A percentile compares a stretch with the other conserved stretches of the same genome.
Conservation (phyloP, 2,329 filamentous ascomycete genomes). For the Rhynchosporium graminicola region DNA sequence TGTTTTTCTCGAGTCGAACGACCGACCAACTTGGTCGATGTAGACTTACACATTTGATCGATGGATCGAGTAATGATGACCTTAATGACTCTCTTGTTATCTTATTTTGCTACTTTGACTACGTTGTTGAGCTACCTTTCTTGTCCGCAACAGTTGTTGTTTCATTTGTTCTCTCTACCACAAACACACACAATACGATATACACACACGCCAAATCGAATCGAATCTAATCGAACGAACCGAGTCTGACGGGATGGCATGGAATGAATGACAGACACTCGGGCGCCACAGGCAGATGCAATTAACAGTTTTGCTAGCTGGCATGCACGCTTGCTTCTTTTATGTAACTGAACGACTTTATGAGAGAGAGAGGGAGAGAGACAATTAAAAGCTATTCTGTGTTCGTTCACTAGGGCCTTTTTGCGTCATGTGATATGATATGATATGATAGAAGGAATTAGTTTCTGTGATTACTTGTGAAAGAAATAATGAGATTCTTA, state of each 20-base stretch:
- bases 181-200: neutral
- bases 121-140: slow-evolving; percentile 1
- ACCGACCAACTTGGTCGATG: neutral
- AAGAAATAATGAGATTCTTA: too few relatives aligned
- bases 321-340: slow-evolving; percentile 36
- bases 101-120: slow-evolving; percentile 33
- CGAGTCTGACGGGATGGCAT: too few relatives aligned
- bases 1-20: slow-evolving; percentile 32
- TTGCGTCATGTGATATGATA: too few relatives aligned
- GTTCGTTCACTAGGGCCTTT: slow-evolving; percentile 31
- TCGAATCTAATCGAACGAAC: too few relatives aligned
- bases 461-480: too few relatives aligned
- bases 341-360: slow-evolving; percentile 46
- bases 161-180: neutral
- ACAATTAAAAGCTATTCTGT: slow-evolving; percentile 43
- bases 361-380: slow-evolving; percentile 37
- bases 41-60: slow-evolving; percentile 34
- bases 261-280: too few relatives aligned
- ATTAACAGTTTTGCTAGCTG: too few relatives aligned
- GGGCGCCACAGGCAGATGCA: too few relatives aligned
- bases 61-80: slow-evolving; percentile 39
- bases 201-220: too few relatives aligned
- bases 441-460: too few relatives aligned
- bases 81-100: slow-evolving; percentile 42
- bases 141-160: neutral